phyloP scores from a whole-genome alignment of 202 grass and related monocot genomes.

The Saccharum hybrid region DNA sequence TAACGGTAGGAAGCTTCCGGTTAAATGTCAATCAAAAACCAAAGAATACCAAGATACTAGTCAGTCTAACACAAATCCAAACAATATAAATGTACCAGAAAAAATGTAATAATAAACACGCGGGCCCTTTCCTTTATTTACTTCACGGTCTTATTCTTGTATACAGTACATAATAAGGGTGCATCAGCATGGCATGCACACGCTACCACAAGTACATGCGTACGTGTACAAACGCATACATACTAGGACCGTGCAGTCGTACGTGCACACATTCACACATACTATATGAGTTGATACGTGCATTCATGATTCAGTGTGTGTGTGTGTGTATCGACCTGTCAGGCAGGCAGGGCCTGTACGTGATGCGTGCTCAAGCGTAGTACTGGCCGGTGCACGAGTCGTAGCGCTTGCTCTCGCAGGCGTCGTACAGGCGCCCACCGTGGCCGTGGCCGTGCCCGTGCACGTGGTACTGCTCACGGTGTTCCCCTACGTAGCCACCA shows the following conservation, averaged over 20 bases:
- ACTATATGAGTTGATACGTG: background rate
- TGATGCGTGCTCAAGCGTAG: constrained; percentile 20
- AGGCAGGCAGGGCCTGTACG: no score
- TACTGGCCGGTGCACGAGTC: constrained; percentile 38
- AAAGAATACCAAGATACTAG: no score
- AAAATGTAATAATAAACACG: background rate
- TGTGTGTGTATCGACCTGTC: no score
- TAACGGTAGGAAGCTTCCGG: no score
- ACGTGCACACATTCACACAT: background rate
- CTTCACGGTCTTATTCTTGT: constrained; percentile 2
- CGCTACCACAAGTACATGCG: background rate
- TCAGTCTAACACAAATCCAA: no score
- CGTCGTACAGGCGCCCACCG: constrained; percentile 17
- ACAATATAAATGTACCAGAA: no score
- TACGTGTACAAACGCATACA: background rate
- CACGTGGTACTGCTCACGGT: constrained; percentile 13
- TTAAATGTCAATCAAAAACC: no score
- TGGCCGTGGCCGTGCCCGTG: background rate
- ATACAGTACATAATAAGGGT: background rate
- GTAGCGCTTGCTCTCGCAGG: constrained; percentile 28
- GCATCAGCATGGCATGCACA: background rate
- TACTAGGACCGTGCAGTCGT: background rate
- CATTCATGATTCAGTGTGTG: no score
- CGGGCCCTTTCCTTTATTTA: no score
- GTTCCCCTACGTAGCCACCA: background rate